Base-by-base conservation (phyloP, 257 asterid genomes). In the Solanum dulcamara region DNA sequence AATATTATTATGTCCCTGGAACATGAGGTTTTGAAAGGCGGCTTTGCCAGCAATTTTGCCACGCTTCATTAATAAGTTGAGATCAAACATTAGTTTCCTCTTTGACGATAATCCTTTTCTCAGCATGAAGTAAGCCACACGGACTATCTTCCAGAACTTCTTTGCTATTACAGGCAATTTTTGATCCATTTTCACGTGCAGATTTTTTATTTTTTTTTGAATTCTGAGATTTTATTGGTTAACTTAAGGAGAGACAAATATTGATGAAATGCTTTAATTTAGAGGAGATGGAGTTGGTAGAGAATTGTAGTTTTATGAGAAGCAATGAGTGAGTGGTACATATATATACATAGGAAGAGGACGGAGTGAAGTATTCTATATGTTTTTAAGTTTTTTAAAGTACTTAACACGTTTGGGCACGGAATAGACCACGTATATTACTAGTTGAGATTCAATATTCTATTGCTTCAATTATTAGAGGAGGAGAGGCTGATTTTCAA, bases 41-140 rank as follows among this genome's bases (percentile, higher is more conserved):
- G 87, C 81, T 84, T 90, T 90, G 10, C 92, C 81, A 59, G 91
- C 92, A 60, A 90, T 84, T 22, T 92, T 90, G 86, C 91, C 91
- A 14, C 92, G 91, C 59, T 89, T 89, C 46, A 92, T 60, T 26
- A 92, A 66, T 67, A 84, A 53, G 87, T 38, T 87, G 81, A 92
- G 86, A 22, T 90, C 87, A 11, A 89, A 82, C 53, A 88, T 24
- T 32, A 89, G 3, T 15, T 90, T 91, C 0, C 82, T 89, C 91
- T 91, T 90, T 0, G 92, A 93, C 92, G 40, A 85, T 35, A 90
- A 83, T 24, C 89, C 90, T 83, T 90, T 89, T 50, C 87, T 85
- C 8, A 90, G 2, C 92, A 89, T 86, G 85, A 48, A 85, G 62
- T 26, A 75, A 26, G 55, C 62, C 14, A 30, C 75, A 15, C 70